These are phyloP conservation scores for Sporothrix euskadiensis DNA, from an alignment of 2,329 filamentous ascomycete species.

Conservation along the genomic window DNA sequence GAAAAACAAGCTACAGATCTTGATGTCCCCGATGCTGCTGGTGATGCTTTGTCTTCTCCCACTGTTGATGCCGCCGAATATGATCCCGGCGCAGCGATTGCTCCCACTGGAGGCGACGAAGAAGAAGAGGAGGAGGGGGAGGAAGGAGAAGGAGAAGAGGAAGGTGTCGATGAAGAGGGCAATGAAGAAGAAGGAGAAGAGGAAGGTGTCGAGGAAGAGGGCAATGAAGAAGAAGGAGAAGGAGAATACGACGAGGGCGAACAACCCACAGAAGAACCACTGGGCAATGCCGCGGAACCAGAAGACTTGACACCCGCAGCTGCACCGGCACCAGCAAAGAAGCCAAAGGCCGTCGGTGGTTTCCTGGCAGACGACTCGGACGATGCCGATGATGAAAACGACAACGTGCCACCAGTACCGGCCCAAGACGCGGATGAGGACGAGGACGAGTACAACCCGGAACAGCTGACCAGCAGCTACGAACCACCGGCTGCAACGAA, in stretches of 20 bases:
- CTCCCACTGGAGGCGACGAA: neutral
- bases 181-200: neutral
- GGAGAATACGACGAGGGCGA: neutral
- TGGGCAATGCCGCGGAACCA: neutral
- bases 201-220: neutral
- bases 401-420: neutral
- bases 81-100: slow-evolving; percentile 47
- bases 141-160: neutral
- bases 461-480: slow-evolving; percentile 32
- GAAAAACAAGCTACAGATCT: slow-evolving; percentile 55
- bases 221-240: neutral
- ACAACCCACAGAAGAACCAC: neutral
- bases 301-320: slow-evolving; percentile 37
- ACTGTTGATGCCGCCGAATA: slow-evolving; percentile 52
- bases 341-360: slow-evolving; percentile 61
- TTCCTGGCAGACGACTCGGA: slow-evolving; percentile 63
- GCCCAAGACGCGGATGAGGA: neutral
- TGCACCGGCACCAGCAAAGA: slow-evolving; percentile 48
- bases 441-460: slow-evolving; percentile 26
- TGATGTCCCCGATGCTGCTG: slow-evolving; percentile 48
- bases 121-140: slow-evolving; percentile 6
- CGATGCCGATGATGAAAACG: slow-evolving; percentile 50
- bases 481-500: slow-evolving; percentile 9
- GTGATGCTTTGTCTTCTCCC: slow-evolving; percentile 46
- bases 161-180: neutral